Evolutionary conservation across 1,139 yeast genomes (phyloP).

Genomic region (Saccharomyces hybrid): DNA sequence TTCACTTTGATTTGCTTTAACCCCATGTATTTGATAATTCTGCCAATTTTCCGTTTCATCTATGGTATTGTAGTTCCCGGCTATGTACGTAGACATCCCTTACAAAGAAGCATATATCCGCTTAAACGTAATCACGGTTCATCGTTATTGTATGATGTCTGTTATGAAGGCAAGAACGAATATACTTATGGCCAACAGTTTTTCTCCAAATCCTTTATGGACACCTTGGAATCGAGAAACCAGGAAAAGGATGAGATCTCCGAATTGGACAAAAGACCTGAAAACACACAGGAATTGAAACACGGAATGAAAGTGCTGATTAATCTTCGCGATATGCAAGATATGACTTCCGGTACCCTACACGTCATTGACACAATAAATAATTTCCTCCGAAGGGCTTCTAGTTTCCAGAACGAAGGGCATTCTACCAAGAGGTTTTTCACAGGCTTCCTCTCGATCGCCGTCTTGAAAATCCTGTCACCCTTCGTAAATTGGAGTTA

Average conservation of each 20-base stretch:
- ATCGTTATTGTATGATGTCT: constrained; percentile 44
- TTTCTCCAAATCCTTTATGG: not conserved
- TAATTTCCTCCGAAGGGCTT: constrained; percentile 51
- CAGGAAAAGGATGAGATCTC: not conserved
- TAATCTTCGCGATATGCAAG: constrained; percentile 40
- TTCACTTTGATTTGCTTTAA: constrained; percentile 57
- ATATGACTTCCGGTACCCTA: constrained; percentile 51
- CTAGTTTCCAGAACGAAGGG: constrained; percentile 66
- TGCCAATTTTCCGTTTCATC: constrained; percentile 54
- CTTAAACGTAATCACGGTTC: constrained; percentile 48
- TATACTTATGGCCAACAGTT: constrained; percentile 14
- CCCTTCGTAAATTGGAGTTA: constrained; percentile 61
- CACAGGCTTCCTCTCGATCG: constrained; percentile 39
- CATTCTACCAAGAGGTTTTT: constrained; percentile 50
- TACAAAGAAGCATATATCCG: constrained; percentile 39
- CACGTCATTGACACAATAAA: constrained; percentile 48
- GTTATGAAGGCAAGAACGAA: constrained; percentile 35
- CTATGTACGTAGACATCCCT: constrained; percentile 63
- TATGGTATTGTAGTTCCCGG: constrained; percentile 64
- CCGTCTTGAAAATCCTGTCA: constrained; percentile 46
- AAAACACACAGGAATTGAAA: constrained; percentile 23
- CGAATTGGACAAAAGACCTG: not conserved
- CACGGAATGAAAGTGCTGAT: constrained; percentile 35
- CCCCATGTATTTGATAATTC: constrained; percentile 60
- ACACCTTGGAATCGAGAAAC: not conserved